Conservation (phyloP, 2,329 filamentous ascomycete species). For the Penicillium sp. region DNA sequence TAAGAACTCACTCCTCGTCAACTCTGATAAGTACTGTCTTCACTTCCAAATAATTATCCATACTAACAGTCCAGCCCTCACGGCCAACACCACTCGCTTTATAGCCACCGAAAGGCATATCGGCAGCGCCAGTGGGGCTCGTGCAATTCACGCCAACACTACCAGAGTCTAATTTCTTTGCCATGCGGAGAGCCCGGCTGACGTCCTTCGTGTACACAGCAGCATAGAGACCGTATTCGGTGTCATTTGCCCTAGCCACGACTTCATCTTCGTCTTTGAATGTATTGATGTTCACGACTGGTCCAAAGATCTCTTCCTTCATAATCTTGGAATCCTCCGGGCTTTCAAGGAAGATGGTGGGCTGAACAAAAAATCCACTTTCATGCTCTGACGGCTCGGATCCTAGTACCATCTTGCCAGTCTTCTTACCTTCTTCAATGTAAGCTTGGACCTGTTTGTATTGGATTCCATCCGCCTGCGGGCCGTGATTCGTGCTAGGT, state of each 20-base stretch:
- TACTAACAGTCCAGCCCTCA: slow-evolving; percentile 24
- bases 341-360: slow-evolving; percentile 82
- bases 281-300: slow-evolving; percentile 74
- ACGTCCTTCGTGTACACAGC: slow-evolving; percentile 77
- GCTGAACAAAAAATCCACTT: slow-evolving; percentile 82
- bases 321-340: slow-evolving; percentile 71
- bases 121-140: slow-evolving; percentile 67
- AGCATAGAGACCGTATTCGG: slow-evolving; percentile 74
- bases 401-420: slow-evolving; percentile 68
- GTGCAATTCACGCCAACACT: slow-evolving; percentile 66
- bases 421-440: slow-evolving; percentile 70
- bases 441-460: slow-evolving; percentile 83
- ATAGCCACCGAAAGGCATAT: slow-evolving; percentile 51
- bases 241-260: slow-evolving; percentile 72
- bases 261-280: slow-evolving; percentile 77
- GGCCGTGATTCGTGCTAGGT: slow-evolving; percentile 79
- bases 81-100: slow-evolving; percentile 26
- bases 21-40: slow-evolving; percentile 23
- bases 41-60: slow-evolving; percentile 24
- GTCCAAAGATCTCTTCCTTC: slow-evolving; percentile 81
- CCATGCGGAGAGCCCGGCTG: slow-evolving; percentile 77
- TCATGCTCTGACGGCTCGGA: slow-evolving; percentile 73
- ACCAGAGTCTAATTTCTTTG: slow-evolving; percentile 70
- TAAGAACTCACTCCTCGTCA: slow-evolving; percentile 12
- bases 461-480: slow-evolving; percentile 81